These are phyloP conservation scores for Schoenoplectus triqueter DNA, from an alignment of 202 grass and related monocot genomes.

Conservation along the genomic window DNA sequence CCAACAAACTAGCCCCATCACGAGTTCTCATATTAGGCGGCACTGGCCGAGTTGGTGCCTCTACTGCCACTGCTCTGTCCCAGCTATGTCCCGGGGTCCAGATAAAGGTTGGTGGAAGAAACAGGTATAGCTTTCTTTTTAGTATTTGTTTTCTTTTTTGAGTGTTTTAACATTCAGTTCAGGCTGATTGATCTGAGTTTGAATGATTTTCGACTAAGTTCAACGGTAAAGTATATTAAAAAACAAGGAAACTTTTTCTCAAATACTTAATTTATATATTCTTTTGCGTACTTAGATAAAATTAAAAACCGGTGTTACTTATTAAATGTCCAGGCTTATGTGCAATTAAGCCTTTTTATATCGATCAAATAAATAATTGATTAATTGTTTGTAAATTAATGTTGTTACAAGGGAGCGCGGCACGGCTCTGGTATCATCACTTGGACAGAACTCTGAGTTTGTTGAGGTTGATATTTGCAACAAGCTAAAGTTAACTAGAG, in stretches of 20 bases:
- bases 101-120: slow-evolving; percentile 65
- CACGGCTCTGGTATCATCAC: slow-evolving; percentile 52
- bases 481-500: slow-evolving; percentile 45
- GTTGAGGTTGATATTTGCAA: slow-evolving; percentile 59
- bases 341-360: background rate
- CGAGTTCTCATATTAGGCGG: slow-evolving; percentile 76
- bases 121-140: slow-evolving; percentile 38
- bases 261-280: background rate
- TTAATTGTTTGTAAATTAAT: background rate
- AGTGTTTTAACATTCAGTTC: background rate
- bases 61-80: slow-evolving; percentile 65
- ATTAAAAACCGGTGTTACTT: background rate
- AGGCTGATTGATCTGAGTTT: background rate
- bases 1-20: slow-evolving; percentile 8
- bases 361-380: slow-evolving; percentile 1
- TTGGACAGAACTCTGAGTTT: slow-evolving; percentile 58
- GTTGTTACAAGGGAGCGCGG: slow-evolving; percentile 63
- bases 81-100: slow-evolving; percentile 62
- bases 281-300: background rate
- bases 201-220: background rate
- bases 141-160: background rate
- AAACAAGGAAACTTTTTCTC: background rate
- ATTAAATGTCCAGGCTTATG: background rate
- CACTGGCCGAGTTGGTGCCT: slow-evolving; percentile 76
- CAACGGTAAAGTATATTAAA: background rate